phyloP scores from a whole-genome alignment of 2,329 filamentous ascomycete species.

The Aspergillus costaricaensis region DNA sequence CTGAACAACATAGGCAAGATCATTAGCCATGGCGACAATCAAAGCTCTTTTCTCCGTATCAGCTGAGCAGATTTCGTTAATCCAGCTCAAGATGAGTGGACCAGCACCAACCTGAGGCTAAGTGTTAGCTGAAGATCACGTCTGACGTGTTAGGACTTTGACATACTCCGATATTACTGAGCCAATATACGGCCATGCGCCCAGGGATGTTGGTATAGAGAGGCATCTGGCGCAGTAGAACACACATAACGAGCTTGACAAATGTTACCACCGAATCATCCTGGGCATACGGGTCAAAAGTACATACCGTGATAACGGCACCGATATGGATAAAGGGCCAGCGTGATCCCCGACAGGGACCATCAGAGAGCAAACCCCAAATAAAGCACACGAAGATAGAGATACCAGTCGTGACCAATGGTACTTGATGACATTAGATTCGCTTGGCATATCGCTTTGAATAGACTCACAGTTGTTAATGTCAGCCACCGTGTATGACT shows the following conservation, averaged over 20 bases:
- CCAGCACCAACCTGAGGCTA: constrained; percentile 34
- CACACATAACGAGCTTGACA: constrained; percentile 32
- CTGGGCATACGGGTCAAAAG: background rate
- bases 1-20: constrained; percentile 38
- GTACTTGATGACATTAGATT: constrained; percentile 22
- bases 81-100: constrained; percentile 43
- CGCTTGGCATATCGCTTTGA: rapidly evolving
- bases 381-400: constrained; percentile 39
- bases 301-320: constrained; percentile 37
- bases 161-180: constrained; percentile 39
- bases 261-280: too few relatives aligned
- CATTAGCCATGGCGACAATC: constrained; percentile 34
- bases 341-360: constrained; percentile 33
- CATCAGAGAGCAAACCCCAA: constrained; percentile 45
- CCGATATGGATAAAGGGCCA: constrained; percentile 45
- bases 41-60: constrained; percentile 36
- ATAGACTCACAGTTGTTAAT: constrained; percentile 39
- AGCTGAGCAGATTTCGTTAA: constrained; percentile 38
- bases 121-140: background rate
- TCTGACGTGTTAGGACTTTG: background rate
- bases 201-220: constrained; percentile 39
- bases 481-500: constrained; percentile 32
- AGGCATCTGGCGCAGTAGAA: constrained; percentile 40
- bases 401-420: constrained; percentile 35
- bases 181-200: constrained; percentile 44